phyloP scores from a whole-genome alignment of 805 yeast species.

The Yarrowia divulgata region DNA sequence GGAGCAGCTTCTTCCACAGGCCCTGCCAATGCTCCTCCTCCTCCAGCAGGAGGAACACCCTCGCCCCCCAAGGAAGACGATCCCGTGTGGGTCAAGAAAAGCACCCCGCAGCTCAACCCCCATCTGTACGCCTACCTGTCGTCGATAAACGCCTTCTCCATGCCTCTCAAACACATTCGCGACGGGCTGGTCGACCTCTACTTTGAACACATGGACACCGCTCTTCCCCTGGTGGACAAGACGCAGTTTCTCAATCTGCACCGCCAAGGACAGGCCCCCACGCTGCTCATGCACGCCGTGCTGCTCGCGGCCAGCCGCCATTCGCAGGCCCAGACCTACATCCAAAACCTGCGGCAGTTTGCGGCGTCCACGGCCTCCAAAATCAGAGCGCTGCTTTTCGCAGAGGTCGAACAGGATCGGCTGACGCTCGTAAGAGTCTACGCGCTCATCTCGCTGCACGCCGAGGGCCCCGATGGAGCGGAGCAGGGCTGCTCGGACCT shows the following conservation, averaged over 20 bases:
- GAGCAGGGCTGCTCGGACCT: constrained; percentile 53
- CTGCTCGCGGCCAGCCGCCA: constrained; percentile 56
- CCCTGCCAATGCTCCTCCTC: too few relatives aligned
- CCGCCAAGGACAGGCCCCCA: constrained; percentile 52
- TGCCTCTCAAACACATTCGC: constrained; percentile 49
- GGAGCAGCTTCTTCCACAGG: constrained; percentile 1
- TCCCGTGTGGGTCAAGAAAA: constrained; percentile 51
- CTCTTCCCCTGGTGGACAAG: constrained; percentile 56
- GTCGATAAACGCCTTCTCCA: constrained; percentile 53
- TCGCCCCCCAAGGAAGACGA: constrained; percentile 12
- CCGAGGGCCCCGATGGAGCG: constrained; percentile 53
- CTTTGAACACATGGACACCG: constrained; percentile 53
- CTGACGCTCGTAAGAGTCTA: constrained; percentile 52
- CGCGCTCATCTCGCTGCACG: constrained; percentile 52
- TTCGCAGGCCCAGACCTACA: constrained; percentile 49
- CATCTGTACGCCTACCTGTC: constrained; percentile 50
- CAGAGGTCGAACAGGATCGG: constrained; percentile 53
- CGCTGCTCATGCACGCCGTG: constrained; percentile 55
- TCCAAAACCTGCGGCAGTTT: constrained; percentile 50
- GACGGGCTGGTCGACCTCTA: constrained; percentile 53
- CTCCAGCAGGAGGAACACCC: too few relatives aligned
- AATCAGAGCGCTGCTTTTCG: constrained; percentile 51
- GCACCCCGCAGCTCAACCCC: constrained; percentile 47
- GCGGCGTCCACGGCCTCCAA: constrained; percentile 50
- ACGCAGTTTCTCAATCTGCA: constrained; percentile 52